Evolutionary conservation across 169 alveolate genomes (phyloP).

Genomic region (Ichthyophthirius multifiliis): DNA sequence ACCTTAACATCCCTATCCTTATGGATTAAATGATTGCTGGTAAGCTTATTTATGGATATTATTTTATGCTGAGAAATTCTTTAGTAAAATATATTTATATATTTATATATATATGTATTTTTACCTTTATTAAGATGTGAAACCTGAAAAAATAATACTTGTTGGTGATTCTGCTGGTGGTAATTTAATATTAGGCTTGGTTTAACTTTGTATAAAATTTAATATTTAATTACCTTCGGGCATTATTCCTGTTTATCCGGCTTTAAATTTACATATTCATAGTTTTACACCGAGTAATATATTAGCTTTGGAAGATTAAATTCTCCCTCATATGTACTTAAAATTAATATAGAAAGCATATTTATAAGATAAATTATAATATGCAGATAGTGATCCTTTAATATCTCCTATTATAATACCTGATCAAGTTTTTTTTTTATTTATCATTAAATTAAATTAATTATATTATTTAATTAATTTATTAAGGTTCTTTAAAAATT

Average conservation of each 20-base stretch:
- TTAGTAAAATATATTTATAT: constrained; percentile 14
- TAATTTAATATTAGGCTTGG: constrained; percentile 35
- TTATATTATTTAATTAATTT: too few species aligned
- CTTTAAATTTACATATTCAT: constrained; percentile 18
- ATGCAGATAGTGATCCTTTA: neutral
- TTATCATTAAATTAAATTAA: too few species aligned
- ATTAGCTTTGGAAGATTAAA: constrained; percentile 37
- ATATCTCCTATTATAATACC: neutral
- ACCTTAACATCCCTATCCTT: constrained; percentile 82
- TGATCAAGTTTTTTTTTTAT: neutral
- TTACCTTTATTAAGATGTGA: too few species aligned
- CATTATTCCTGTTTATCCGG: constrained; percentile 57
- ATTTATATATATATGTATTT: too few species aligned
- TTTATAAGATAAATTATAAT: neutral
- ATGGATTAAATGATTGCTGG: constrained; percentile 81
- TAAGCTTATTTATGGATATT: constrained; percentile 81
- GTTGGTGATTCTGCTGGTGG: constrained; percentile 76
- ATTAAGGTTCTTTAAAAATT: too few species aligned
- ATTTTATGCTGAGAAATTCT: constrained; percentile 45
- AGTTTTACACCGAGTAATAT: constrained; percentile 44
- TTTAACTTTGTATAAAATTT: constrained; percentile 33
- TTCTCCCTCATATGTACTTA: constrained; percentile 18
- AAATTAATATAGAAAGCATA: neutral
- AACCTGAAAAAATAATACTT: constrained; percentile 49
- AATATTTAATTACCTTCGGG: constrained; percentile 51